Evolutionary conservation across 2,329 filamentous ascomycete genomes (phyloP).

Genomic region (Fusarium sp.): DNA sequence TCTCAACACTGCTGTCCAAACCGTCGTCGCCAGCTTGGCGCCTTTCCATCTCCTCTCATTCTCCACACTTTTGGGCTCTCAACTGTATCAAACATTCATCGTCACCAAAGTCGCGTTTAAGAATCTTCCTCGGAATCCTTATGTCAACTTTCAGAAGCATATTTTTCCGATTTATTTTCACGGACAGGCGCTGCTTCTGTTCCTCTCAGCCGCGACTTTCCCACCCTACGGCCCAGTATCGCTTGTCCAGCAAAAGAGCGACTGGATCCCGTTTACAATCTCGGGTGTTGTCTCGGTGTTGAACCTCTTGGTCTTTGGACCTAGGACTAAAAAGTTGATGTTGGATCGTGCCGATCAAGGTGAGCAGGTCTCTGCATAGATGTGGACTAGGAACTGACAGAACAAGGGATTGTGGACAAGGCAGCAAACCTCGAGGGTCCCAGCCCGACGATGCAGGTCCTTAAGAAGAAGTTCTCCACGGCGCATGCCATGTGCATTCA

Average conservation of each 20-base stretch:
- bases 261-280: slow-evolving; percentile 51
- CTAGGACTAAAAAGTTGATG: slow-evolving; percentile 48
- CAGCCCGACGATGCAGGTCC: slow-evolving; percentile 20
- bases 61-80: slow-evolving; percentile 54
- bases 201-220: slow-evolving; percentile 50
- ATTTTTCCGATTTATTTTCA: slow-evolving; percentile 58
- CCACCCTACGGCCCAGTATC: slow-evolving; percentile 48
- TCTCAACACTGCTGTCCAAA: slow-evolving; percentile 12
- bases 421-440: slow-evolving; percentile 12
- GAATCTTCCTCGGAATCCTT: slow-evolving; percentile 51
- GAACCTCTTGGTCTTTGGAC: slow-evolving; percentile 54
- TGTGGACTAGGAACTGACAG: background rate
- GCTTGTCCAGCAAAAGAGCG: slow-evolving; percentile 43
- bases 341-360: slow-evolving; percentile 43
- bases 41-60: slow-evolving; percentile 54
- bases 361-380: background rate
- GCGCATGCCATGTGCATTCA: slow-evolving; percentile 58
- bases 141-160: slow-evolving; percentile 53
- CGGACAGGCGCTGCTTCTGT: slow-evolving; percentile 49
- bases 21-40: slow-evolving; percentile 41
- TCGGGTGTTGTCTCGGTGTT: slow-evolving; percentile 47
- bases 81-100: slow-evolving; percentile 56
- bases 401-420: slow-evolving; percentile 28
- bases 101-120: slow-evolving; percentile 51
- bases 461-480: slow-evolving; percentile 49